A percentile compares a stretch with the other conserved stretches of the same genome.
Conservation (phyloP, 352 stramenopile genomes). For the Discostella stelligera region DNA sequence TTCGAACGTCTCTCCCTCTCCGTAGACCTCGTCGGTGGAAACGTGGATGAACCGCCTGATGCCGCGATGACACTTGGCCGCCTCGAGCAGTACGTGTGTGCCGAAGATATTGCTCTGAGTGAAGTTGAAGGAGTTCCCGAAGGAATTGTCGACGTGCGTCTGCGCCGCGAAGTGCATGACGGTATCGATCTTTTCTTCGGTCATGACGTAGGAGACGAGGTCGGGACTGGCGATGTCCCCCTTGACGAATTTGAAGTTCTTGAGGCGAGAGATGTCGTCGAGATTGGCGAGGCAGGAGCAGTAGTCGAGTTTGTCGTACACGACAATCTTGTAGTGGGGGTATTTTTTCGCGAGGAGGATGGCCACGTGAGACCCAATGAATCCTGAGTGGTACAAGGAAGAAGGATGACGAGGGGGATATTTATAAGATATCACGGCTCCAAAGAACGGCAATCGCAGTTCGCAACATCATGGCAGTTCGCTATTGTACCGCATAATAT, state of each 20-base stretch:
- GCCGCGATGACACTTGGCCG: constrained; percentile 85
- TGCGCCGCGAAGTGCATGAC: constrained; percentile 98
- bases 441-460: not conserved
- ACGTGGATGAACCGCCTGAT: constrained; percentile 96
- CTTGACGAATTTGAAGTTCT: constrained; percentile 97
- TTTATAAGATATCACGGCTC: not conserved
- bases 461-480: no score
- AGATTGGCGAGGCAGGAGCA: constrained; percentile 89
- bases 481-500: no score
- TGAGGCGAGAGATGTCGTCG: constrained; percentile 78
- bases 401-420: not conserved
- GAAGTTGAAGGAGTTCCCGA: constrained; percentile 98
- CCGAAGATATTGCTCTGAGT: constrained; percentile 97
- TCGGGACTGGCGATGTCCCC: constrained; percentile 93
- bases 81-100: constrained; percentile 96
- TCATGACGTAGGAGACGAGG: constrained; percentile 92
- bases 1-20: constrained; percentile 89
- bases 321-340: constrained; percentile 96
- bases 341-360: constrained; percentile 95
- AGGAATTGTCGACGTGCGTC: constrained; percentile 97
- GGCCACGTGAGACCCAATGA: constrained; percentile 93
- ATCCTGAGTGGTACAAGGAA: constrained; percentile 49
- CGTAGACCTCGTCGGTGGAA: constrained; percentile 98
- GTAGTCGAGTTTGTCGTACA: constrained; percentile 92
- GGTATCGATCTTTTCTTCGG: constrained; percentile 94